phyloP scores from a whole-genome alignment of 2,329 filamentous ascomycete species.

The Fusarium sp. region DNA sequence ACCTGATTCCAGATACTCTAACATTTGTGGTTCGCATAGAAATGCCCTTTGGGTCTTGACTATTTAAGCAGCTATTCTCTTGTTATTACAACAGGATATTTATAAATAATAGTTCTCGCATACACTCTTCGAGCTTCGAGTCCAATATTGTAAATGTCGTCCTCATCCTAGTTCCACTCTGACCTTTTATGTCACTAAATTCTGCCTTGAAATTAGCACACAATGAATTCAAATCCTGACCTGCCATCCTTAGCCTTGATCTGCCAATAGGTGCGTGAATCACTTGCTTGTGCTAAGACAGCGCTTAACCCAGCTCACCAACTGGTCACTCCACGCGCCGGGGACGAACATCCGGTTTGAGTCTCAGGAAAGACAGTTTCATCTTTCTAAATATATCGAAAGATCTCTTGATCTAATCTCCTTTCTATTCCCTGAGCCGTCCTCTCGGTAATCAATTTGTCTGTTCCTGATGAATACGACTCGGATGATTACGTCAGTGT shows the following conservation, averaged over 20 bases:
- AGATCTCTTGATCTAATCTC: background rate
- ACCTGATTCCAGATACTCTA: background rate
- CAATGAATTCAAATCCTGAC: background rate
- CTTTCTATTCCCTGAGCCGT: background rate
- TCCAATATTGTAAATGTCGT: no score
- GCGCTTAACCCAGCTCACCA: background rate
- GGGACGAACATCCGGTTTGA: background rate
- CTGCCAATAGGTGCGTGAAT: background rate
- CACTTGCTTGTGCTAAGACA: background rate
- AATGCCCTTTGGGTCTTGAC: background rate
- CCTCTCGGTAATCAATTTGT: background rate
- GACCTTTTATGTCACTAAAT: background rate
- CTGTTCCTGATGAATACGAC: background rate
- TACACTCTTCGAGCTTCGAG: background rate
- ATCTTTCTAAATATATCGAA: background rate
- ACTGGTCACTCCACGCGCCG: background rate
- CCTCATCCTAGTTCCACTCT: no score
- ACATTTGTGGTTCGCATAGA: background rate
- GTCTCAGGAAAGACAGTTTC: background rate
- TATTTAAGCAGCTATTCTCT: background rate
- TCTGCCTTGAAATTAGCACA: background rate
- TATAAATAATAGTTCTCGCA: background rate
- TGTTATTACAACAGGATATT: background rate
- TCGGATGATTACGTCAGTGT: constrained; percentile 27
- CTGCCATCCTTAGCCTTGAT: background rate